A percentile compares a stretch with the other conserved stretches of the same genome.
phyloP scores from a whole-genome alignment of 2,329 filamentous ascomycete genomes.

The Aspergillus clavatus region DNA sequence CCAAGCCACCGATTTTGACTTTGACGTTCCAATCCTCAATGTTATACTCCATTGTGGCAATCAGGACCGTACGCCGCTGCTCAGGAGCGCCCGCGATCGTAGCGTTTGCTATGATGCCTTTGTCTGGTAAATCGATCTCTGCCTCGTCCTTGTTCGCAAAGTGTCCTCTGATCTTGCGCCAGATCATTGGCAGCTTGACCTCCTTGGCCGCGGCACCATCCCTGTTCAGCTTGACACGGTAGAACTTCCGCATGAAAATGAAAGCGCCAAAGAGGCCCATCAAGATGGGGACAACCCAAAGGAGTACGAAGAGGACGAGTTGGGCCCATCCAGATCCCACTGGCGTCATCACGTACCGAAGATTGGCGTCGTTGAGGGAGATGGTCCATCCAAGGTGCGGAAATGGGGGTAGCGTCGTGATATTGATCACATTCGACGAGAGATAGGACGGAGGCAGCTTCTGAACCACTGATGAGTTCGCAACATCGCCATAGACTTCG shows the following conservation, averaged over 20 bases:
- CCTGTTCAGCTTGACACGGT: constrained; percentile 57
- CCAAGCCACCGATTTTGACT: constrained; percentile 66
- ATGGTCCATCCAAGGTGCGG: constrained; percentile 52
- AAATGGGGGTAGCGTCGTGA: constrained; percentile 48
- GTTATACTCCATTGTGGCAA: constrained; percentile 68
- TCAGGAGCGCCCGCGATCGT: constrained; percentile 7
- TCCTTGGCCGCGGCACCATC: constrained; percentile 21
- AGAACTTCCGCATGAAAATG: constrained; percentile 58
- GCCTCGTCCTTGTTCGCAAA: not conserved
- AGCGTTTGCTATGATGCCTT: not conserved
- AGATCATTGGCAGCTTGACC: not conserved
- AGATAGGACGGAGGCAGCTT: constrained; percentile 51
- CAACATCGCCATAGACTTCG: constrained; percentile 56
- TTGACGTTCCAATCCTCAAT: constrained; percentile 67
- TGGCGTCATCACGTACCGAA: constrained; percentile 50
- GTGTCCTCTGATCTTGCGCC: not conserved
- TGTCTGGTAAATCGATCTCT: not conserved
- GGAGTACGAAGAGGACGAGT: constrained; percentile 50
- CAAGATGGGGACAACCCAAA: constrained; percentile 50
- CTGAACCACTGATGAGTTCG: constrained; percentile 55
- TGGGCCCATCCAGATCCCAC: constrained; percentile 51
- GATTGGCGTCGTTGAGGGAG: constrained; percentile 51
- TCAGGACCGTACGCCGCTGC: constrained; percentile 54
- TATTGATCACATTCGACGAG: constrained; percentile 52
- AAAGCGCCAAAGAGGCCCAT: constrained; percentile 48